These are phyloP conservation scores for Aureobasidium sp. DNA, from an alignment of 2,329 filamentous ascomycete species.

Conservation along the genomic window DNA sequence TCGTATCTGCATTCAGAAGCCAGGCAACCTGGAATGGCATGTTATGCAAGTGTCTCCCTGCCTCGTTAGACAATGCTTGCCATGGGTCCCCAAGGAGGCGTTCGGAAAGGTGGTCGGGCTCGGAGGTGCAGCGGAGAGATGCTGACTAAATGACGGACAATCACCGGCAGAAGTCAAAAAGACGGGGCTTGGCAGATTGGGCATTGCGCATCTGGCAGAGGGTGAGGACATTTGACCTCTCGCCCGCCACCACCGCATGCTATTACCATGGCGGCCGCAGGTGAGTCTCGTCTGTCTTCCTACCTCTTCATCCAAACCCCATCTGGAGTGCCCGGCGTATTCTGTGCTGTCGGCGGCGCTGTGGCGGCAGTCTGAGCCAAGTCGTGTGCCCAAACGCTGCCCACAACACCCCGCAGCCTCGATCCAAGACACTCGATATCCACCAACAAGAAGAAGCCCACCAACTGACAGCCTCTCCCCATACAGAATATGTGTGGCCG, in stretches of 20 bases:
- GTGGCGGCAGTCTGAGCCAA: not conserved
- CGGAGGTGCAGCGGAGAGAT: too few species aligned
- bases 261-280: conserved; percentile 11
- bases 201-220: not conserved
- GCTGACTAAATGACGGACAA: not conserved
- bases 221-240: conserved; percentile 8
- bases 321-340: not conserved
- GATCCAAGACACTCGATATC: not conserved
- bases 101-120: too few species aligned
- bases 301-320: not conserved
- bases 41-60: not conserved
- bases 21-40: too few species aligned
- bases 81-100: not conserved
- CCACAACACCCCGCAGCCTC: conserved; percentile 4
- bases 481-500: conserved; percentile 12
- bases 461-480: not conserved
- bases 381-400: not conserved
- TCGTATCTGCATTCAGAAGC: too few species aligned
- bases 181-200: conserved; percentile 1
- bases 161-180: not conserved
- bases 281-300: not conserved
- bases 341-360: not conserved
- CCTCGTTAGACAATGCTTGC: not conserved
- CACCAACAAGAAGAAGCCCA: not conserved
- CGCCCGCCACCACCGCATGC: conserved; percentile 4